Base-by-base conservation (phyloP, 2,329 filamentous ascomycete species). In the Trichoderma polysporum region DNA sequence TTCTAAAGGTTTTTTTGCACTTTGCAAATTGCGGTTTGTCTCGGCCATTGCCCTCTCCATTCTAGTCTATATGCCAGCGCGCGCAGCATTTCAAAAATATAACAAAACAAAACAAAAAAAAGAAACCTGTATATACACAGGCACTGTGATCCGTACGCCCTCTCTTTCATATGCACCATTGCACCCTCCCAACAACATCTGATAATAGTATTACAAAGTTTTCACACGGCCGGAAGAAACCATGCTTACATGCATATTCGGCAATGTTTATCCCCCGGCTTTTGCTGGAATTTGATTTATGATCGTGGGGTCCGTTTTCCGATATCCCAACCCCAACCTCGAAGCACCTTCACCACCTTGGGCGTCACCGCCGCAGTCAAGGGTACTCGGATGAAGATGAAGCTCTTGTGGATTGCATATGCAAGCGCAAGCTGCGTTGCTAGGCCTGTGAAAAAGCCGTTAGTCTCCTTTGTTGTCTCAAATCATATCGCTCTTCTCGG, bases 341-440 rank as follows among this genome's bases (percentile, higher is more conserved):
- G 85, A 31, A 99, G 82, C 13, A 89, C 87, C 79, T 93, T 96
- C 74, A 97, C 95, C n/a, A 98, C 90, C 79, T 96, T 97, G 1
- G 95, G 95, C 9, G 92, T 93, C 37, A 98, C 85, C 2, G 93
- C 94, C 13, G 92, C 93, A 1, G 95, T 95, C 70, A 98, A 81
- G 9, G 95, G 95, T 10, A 99, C 93, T n/a, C 95, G 88, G 71
- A 98, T 79, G 79, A 99, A 97, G 74, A 99, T 97, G 78, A 98
- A 93, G 73, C 91, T 96, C 82, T 99, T 99, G 84, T 99, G 95
- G 67, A 99, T 92, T 31, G 94, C 94, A 76, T 99, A 99, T 13
- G 95, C 95, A 57, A 99, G 85, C 17, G 92, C 93, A 33, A 99
- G 83, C 76, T 97, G 93, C 9, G 95, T 98, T 60, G 84, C 87